phyloP scores from a whole-genome alignment of 2,329 filamentous ascomycete genomes.

The Cladosporium velox region DNA sequence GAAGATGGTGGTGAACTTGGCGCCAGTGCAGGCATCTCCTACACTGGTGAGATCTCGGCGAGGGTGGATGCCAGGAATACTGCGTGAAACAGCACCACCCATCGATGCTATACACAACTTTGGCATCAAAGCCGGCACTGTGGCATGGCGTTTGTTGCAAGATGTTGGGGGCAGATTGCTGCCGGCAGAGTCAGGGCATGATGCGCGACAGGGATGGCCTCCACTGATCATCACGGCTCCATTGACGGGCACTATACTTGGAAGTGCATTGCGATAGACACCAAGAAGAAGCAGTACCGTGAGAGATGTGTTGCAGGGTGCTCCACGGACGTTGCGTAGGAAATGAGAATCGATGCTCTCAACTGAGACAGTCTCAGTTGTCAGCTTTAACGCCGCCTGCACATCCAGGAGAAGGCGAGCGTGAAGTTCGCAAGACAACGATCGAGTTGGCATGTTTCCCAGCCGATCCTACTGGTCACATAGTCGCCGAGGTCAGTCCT shows the following conservation, averaged over 20 bases:
- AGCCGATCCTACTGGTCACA: neutral
- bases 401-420: neutral
- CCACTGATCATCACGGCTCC: neutral
- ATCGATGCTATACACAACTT: neutral
- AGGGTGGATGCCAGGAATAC: slow-evolving; percentile 12
- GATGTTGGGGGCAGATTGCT: neutral
- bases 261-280: neutral
- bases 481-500: slow-evolving; percentile 5
- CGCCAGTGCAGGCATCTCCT: slow-evolving; percentile 7
- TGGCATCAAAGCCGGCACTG: slow-evolving; percentile 2
- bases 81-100: slow-evolving; percentile 16
- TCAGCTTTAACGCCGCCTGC: slow-evolving; percentile 2
- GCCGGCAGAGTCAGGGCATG: slow-evolving; percentile 8
- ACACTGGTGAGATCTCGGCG: slow-evolving; percentile 7
- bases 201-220: slow-evolving; percentile 7
- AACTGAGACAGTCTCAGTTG: slow-evolving; percentile 17
- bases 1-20: slow-evolving; percentile 7
- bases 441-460: slow-evolving; percentile 2
- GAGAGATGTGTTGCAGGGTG: neutral
- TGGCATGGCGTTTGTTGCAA: neutral
- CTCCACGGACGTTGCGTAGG: slow-evolving; percentile 10
- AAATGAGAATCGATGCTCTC: slow-evolving; percentile 6
- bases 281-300: neutral
- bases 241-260: neutral
- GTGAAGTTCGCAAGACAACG: slow-evolving; percentile 12